phyloP scores from a whole-genome alignment of 345 rosid species.

The Eucalyptus shirleyi region DNA sequence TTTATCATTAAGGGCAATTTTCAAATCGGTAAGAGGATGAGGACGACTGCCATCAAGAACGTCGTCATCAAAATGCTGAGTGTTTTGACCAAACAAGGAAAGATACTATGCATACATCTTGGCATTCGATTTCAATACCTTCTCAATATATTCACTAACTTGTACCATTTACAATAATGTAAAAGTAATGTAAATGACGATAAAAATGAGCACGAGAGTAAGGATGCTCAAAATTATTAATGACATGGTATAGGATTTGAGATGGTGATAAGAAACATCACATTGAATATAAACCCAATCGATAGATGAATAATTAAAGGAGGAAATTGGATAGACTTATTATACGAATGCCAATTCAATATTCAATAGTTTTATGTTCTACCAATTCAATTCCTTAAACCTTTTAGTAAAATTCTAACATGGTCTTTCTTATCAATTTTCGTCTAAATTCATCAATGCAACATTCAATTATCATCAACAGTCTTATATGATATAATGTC shows the following conservation, averaged over 20 bases:
- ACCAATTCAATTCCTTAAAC: background rate
- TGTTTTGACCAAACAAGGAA: background rate
- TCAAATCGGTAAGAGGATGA: background rate
- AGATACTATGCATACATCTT: background rate
- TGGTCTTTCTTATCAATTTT: fast-evolving
- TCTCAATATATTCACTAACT: background rate
- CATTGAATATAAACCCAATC: background rate
- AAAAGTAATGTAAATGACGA: background rate
- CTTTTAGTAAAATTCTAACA: background rate
- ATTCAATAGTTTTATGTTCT: background rate
- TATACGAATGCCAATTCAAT: background rate
- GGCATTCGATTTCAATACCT: background rate
- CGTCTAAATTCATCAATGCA: fast-evolving
- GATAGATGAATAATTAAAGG: background rate
- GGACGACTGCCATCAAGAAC: background rate
- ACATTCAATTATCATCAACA: fast-evolving
- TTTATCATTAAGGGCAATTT: background rate
- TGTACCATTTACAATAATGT: background rate
- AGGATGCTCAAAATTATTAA: background rate
- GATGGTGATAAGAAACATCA: background rate
- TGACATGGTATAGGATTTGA: background rate
- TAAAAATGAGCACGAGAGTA: background rate
- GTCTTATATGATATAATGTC: fast-evolving
- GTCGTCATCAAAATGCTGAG: background rate
- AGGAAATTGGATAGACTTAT: background rate